These are phyloP conservation scores for Geosiphon pyriformis DNA, from an alignment of 192 early-diverging fungal genomes.

Conservation along the genomic window DNA sequence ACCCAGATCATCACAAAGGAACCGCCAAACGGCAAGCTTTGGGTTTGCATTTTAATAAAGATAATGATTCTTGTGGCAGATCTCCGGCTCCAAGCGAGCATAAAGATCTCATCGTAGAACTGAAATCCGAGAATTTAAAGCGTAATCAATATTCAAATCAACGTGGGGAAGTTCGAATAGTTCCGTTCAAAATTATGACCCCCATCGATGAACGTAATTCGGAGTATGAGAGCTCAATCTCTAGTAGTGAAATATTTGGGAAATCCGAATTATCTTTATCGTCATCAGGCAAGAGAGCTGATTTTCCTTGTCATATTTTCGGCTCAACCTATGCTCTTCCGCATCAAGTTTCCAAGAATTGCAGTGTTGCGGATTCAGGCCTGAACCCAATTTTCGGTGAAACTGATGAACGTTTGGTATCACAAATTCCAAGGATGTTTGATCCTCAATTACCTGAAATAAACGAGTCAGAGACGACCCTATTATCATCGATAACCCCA, in stretches of 20 bases:
- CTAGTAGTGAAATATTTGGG: too few relatives aligned
- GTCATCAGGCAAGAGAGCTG: not conserved
- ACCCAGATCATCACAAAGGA: not conserved
- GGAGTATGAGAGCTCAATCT: slow-evolving; percentile 15
- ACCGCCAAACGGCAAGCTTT: not conserved
- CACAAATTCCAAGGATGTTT: not conserved
- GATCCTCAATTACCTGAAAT: not conserved
- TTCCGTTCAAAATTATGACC: slow-evolving; percentile 10
- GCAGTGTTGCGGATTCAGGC: too few relatives aligned
- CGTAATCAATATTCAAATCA: not conserved
- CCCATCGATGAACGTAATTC: slow-evolving; percentile 11
- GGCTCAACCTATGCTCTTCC: too few relatives aligned
- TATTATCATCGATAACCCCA: not conserved
- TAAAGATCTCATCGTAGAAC: not conserved
- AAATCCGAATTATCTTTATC: not conserved
- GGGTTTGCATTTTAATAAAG: not conserved
- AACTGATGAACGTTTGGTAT: not conserved
- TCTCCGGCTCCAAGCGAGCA: not conserved
- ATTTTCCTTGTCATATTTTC: too few relatives aligned
- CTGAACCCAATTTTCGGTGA: not conserved
- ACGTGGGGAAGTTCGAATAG: not conserved
- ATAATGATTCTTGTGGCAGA: not conserved
- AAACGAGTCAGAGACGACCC: not conserved
- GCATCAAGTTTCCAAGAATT: too few relatives aligned
- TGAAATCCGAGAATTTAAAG: not conserved